Percentiles rank a stretch among this genome's conserved stretches.
Evolutionary conservation across 2,329 filamentous ascomycete species (phyloP).

Genomic region (Pseudocercospora eumusae): DNA sequence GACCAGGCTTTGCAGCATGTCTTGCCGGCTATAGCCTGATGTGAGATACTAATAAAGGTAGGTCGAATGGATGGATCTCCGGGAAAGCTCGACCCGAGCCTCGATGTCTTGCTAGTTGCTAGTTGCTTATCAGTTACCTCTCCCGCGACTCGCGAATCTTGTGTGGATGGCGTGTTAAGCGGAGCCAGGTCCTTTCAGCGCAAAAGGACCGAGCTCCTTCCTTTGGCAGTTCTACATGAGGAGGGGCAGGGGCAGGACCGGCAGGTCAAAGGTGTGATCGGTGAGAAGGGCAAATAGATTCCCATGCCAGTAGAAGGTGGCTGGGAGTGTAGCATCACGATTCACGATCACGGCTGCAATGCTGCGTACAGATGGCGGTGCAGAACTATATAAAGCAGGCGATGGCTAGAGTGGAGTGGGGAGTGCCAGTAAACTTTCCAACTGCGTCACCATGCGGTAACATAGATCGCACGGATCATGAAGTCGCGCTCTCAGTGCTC

Average conservation of each 20-base stretch:
- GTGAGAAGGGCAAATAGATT: background rate
- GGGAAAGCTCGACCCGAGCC: background rate
- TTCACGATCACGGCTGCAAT: no score
- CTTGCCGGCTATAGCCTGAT: background rate
- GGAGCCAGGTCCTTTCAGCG: background rate
- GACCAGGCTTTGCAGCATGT: background rate
- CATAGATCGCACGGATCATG: background rate
- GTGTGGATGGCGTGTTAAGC: background rate
- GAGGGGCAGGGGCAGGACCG: no score
- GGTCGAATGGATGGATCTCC: background rate
- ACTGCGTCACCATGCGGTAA: conserved; percentile 13
- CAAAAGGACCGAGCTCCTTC: background rate
- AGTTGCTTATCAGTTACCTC: no score
- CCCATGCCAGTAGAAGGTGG: background rate
- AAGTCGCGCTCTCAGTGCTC: background rate
- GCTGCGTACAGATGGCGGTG: background rate
- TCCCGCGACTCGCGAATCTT: background rate
- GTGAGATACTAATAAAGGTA: no score
- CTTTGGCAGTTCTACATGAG: background rate
- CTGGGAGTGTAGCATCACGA: background rate
- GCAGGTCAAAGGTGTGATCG: conserved; percentile 3
- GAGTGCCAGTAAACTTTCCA: conserved; percentile 12
- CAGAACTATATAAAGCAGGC: no score
- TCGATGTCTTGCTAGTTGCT: background rate
- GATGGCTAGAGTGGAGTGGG: background rate